Percentiles rank a stretch among this genome's conserved stretches.
Evolutionary conservation across 805 yeast species (phyloP).

Genomic region (Kodamaea laetipori): DNA sequence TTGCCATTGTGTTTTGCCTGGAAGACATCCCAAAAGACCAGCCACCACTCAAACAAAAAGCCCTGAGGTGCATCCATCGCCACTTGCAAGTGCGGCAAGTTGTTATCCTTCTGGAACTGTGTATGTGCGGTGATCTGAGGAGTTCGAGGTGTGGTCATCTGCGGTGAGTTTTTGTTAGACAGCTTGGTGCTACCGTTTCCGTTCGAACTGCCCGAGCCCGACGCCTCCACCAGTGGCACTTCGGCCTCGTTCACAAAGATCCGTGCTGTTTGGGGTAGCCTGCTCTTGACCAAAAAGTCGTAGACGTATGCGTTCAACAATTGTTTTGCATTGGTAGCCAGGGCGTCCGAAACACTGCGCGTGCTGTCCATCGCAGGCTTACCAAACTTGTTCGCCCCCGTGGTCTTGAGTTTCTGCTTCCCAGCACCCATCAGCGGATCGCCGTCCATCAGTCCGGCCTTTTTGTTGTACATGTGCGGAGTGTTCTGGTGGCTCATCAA

Average conservation of each 20-base stretch:
- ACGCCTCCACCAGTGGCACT: conserved; percentile 40
- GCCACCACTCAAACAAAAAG: conserved; percentile 94
- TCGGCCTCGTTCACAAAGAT: conserved; percentile 78
- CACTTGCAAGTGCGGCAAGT: conserved; percentile 52
- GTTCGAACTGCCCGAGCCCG: conserved; percentile 4
- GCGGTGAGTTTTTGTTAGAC: conserved; percentile 24
- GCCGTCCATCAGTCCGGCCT: conserved; percentile 7
- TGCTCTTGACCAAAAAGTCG: conserved; percentile 78
- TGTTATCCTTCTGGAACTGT: conserved; percentile 40
- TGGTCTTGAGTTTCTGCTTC: conserved; percentile 6
- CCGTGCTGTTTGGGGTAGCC: conserved; percentile 70
- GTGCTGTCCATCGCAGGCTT: conserved; percentile 30
- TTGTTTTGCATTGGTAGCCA: conserved; percentile 55
- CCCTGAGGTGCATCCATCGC: conserved; percentile 85
- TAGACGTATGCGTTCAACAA: conserved; percentile 80
- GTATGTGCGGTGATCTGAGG: conserved; percentile 19
- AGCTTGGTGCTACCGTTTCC: conserved; percentile 9
- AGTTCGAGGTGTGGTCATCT: conserved; percentile 28
- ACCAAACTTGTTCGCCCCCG: conserved; percentile 16
- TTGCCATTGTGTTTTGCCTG: conserved; percentile 61
- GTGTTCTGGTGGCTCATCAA: conserved; percentile 35
- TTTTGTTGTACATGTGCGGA: conserved; percentile 33
- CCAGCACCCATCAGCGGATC: conserved; percentile 5
- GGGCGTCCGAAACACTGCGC: conserved; percentile 39
- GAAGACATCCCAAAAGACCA: conserved; percentile 90